Base-by-base conservation (phyloP, 768 basidiomycete genomes). In the Gymnopilus junonius region DNA sequence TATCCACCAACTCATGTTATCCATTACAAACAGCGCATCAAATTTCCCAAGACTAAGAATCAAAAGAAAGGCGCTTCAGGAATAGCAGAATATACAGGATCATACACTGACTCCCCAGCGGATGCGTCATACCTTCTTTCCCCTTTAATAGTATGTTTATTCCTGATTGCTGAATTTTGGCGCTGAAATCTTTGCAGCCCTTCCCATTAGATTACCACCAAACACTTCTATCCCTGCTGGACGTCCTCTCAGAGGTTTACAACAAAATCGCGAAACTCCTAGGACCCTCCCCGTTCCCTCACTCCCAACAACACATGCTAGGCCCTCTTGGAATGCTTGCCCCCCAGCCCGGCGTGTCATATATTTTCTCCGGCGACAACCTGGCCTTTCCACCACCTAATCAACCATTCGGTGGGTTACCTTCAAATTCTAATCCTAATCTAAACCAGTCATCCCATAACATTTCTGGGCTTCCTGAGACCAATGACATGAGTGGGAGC, bases 161-260 rank as follows among this genome's bases (percentile, higher is more conserved):
- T 57, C 8, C 59, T 20, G 40, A 27, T 39, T 10, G 27, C 37
- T 20, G 48, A 27, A 51, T n/a, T 20, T 23, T 34, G 40, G 21
- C 25, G 59, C 27, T 31, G 11, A 65, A 46, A 64, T 55, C 25
- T 58, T n/a, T 10, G 55, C 56, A 95, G 94, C 91, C 94, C n/a
- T 96, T 95, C 76, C 80, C 89, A 2, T 74, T 96, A 58, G 94
- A 96, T 75, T 96, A 97, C 72, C 90, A 93, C 67, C 91, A 96
- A 76, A 92, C 92, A 10, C 85, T 95, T 35, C 85, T 94, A 57
- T 93, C 94, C 34, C 87, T 95, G 27, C 87, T 95, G 57, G 95
- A 96, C 71, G 91, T 96, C 51, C 84, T 96, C 40, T 92, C 92
- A 17, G 93, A 95, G 71, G 87, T 93, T 31, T 97, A 96, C 79